A percentile compares a stretch with the other conserved stretches of the same genome.
These are phyloP conservation scores for Phytophthora tubulina DNA, from an alignment of 352 stramenopile species.

Conservation along the genomic window DNA sequence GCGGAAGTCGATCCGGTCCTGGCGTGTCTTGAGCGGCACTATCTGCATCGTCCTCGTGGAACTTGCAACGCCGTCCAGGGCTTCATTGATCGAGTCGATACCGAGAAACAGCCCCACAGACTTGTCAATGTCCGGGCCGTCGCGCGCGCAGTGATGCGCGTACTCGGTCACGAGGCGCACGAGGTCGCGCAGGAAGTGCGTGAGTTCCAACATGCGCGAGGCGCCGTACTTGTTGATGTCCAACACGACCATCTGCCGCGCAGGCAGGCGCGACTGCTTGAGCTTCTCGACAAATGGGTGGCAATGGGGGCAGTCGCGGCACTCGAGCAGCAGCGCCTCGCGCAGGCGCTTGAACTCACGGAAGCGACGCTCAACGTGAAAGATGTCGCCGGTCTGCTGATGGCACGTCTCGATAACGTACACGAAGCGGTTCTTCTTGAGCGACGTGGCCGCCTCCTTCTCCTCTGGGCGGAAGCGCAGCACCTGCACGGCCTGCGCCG, in stretches of 20 bases:
- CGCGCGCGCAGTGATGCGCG: constrained; percentile 51
- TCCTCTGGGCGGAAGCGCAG: constrained; percentile 64
- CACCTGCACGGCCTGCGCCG: constrained; percentile 63
- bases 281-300: constrained; percentile 60
- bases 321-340: constrained; percentile 67
- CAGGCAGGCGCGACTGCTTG: constrained; percentile 58
- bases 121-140: constrained; percentile 72
- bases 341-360: constrained; percentile 78
- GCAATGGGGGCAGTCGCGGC: constrained; percentile 60
- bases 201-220: constrained; percentile 67
- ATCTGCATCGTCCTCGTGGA: constrained; percentile 45
- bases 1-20: constrained; percentile 78
- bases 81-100: constrained; percentile 52
- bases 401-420: constrained; percentile 83
- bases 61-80: constrained; percentile 48
- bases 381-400: constrained; percentile 66
- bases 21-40: constrained; percentile 58
- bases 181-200: constrained; percentile 69
- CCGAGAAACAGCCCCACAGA: constrained; percentile 72
- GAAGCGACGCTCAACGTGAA: constrained; percentile 61
- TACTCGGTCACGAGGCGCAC: constrained; percentile 52
- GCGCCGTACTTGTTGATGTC: constrained; percentile 69
- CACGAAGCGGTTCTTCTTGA: constrained; percentile 78
- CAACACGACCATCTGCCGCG: constrained; percentile 62
- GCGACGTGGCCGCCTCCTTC: constrained; percentile 50